Evolutionary conservation across 1,284 basidiomycete genomes (phyloP).

Genomic region (Ceratobasidium sp.): DNA sequence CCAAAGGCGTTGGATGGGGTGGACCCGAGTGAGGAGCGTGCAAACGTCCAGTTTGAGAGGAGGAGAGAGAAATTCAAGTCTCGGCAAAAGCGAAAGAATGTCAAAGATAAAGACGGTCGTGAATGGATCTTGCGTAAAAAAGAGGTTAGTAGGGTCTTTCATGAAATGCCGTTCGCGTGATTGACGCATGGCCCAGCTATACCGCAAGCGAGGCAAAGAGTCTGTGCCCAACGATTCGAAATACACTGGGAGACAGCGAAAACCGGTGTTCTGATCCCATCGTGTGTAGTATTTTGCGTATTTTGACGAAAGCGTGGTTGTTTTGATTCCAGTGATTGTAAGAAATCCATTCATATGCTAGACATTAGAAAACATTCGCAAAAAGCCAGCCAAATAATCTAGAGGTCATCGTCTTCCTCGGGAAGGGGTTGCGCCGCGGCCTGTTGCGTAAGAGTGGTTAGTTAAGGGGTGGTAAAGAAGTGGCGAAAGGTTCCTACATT

Average conservation of each 20-base stretch:
- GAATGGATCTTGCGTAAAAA: constrained; percentile 89
- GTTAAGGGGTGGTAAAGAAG: neutral
- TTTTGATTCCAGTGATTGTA: constrained; percentile 3
- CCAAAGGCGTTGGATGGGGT: constrained; percentile 77
- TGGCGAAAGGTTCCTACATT: constrained; percentile 53
- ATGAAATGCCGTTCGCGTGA: neutral
- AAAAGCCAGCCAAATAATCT: constrained; percentile 29
- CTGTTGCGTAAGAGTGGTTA: constrained; percentile 40
- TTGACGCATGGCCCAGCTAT: constrained; percentile 61
- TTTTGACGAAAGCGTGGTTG: neutral
- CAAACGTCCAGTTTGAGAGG: constrained; percentile 72
- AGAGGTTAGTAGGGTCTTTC: constrained; percentile 62
- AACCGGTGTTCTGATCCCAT: constrained; percentile 64
- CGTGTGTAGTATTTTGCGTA: neutral
- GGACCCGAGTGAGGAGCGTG: constrained; percentile 57
- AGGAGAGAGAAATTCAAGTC: constrained; percentile 65
- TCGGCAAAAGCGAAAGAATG: constrained; percentile 67
- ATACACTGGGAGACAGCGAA: constrained; percentile 81
- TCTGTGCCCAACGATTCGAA: constrained; percentile 82
- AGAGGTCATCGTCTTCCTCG: constrained; percentile 60
- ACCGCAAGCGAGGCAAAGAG: constrained; percentile 83
- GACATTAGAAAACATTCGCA: constrained; percentile 34
- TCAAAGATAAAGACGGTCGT: constrained; percentile 63
- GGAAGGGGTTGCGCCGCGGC: constrained; percentile 62
- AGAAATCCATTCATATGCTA: constrained; percentile 37